Evolutionary conservation across 1,139 yeast genomes (phyloP).

Genomic region (Suhomyces bolitotheri): DNA sequence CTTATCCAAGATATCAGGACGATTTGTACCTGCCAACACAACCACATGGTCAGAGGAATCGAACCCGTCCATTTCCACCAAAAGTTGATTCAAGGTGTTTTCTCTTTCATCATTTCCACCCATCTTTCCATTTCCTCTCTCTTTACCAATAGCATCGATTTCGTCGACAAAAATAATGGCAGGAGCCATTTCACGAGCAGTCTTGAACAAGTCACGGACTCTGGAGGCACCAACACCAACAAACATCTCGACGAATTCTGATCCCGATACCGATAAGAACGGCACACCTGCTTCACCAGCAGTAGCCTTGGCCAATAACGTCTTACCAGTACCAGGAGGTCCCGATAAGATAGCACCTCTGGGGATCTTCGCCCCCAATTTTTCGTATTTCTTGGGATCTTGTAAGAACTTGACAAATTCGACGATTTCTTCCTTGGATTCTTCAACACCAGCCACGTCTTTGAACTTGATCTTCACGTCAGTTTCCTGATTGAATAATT

Average conservation of each 20-base stretch:
- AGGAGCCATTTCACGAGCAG: constrained; percentile 92
- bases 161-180: constrained; percentile 94
- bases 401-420: constrained; percentile 93
- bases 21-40: constrained; percentile 94
- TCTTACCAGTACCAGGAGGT: constrained; percentile 99
- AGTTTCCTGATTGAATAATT: constrained; percentile 86
- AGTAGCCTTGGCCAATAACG: constrained; percentile 94
- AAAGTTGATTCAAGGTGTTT: constrained; percentile 88
- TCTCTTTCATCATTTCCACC: constrained; percentile 97
- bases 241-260: constrained; percentile 97
- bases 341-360: constrained; percentile 97
- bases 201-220: constrained; percentile 90
- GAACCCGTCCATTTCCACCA: constrained; percentile 98
- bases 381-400: constrained; percentile 85
- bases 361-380: constrained; percentile 93
- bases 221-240: constrained; percentile 99
- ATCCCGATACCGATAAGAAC: constrained; percentile 90
- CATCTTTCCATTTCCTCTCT: constrained; percentile 80
- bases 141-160: constrained; percentile 97
- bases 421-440: constrained; percentile 97
- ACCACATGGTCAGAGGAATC: constrained; percentile 88
- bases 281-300: constrained; percentile 99
- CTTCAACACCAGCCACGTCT: constrained; percentile 97
- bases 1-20: constrained; percentile 89
- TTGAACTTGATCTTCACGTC: constrained; percentile 84